phyloP scores from a whole-genome alignment of 2,329 filamentous ascomycete species.

The Acrocalymma vagum region DNA sequence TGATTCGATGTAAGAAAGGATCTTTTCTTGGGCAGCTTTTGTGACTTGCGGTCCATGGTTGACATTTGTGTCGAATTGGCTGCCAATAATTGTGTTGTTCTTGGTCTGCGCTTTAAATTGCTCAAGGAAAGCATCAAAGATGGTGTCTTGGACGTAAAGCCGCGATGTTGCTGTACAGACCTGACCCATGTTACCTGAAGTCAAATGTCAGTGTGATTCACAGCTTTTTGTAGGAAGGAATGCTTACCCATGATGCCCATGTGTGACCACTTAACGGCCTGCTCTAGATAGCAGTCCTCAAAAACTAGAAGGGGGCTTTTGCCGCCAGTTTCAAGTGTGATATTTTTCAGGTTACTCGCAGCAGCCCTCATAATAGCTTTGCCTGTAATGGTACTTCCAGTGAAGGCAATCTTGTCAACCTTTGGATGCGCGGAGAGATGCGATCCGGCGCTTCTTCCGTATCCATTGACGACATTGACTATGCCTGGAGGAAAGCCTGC shows the following conservation, averaged over 20 bases:
- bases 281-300: conserved; percentile 62
- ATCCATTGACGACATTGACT: conserved; percentile 65
- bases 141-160: conserved; percentile 60
- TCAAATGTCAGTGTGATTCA: neutral
- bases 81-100: conserved; percentile 6
- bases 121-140: conserved; percentile 68
- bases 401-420: conserved; percentile 79
- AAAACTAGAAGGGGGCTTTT: conserved; percentile 64
- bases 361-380: conserved; percentile 76
- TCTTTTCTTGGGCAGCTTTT: conserved; percentile 70
- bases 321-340: conserved; percentile 65
- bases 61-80: conserved; percentile 70
- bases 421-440: conserved; percentile 69
- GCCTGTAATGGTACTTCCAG: conserved; percentile 74
- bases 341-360: conserved; percentile 65
- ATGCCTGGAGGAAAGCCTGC: conserved; percentile 70
- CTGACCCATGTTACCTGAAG: conserved; percentile 48
- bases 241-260: conserved; percentile 63
- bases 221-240: neutral
- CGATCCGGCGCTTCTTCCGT: conserved; percentile 66
- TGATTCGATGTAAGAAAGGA: conserved; percentile 71
- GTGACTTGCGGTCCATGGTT: conserved; percentile 75
- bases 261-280: conserved; percentile 70
- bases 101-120: conserved; percentile 59
- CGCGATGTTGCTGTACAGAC: conserved; percentile 64